These are phyloP conservation scores for Phytophthora pini DNA, from an alignment of 352 stramenopile species.

Conservation along the genomic window DNA sequence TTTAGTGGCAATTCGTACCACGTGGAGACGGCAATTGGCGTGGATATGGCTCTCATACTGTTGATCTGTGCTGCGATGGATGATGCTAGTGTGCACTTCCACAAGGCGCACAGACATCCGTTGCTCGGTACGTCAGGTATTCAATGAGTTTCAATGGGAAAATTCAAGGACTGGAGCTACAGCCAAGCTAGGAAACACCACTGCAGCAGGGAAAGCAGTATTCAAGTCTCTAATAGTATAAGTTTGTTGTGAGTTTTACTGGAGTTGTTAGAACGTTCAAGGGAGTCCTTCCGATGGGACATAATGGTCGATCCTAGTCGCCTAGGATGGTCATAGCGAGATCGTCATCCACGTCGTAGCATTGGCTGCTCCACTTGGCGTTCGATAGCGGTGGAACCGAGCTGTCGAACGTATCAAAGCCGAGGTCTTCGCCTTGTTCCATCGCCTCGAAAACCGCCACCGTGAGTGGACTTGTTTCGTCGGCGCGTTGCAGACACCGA, in stretches of 20 bases:
- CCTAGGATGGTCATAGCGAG: conserved; percentile 44
- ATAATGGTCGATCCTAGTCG: conserved; percentile 26
- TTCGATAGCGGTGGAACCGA: conserved; percentile 17
- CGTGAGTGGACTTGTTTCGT: conserved; percentile 34
- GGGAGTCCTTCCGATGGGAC: conserved; percentile 24
- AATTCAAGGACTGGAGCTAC: too few relatives aligned
- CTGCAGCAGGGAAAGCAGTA: conserved; percentile 4
- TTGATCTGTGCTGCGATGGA: conserved; percentile 50
- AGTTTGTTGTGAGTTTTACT: conserved; percentile 5
- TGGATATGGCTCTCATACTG: conserved; percentile 41
- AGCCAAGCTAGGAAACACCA: conserved; percentile 3
- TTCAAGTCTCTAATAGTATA: conserved; percentile 14
- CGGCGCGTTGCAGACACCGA: conserved; percentile 35
- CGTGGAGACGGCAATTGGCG: conserved; percentile 46
- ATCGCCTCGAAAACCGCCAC: conserved; percentile 40
- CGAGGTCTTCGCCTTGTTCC: conserved; percentile 28
- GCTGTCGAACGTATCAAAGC: conserved; percentile 27
- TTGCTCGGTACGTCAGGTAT: conserved; percentile 23
- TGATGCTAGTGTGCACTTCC: conserved; percentile 39
- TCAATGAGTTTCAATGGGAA: conserved; percentile 15
- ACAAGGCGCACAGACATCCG: conserved; percentile 26
- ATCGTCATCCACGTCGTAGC: conserved; percentile 35
- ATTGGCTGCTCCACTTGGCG: conserved; percentile 29
- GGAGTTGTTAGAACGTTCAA: conserved; percentile 9
- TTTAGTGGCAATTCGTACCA: conserved; percentile 35